Base-by-base conservation (phyloP, 2,329 filamentous ascomycete genomes). In the Tolypocladium guangdongense region DNA sequence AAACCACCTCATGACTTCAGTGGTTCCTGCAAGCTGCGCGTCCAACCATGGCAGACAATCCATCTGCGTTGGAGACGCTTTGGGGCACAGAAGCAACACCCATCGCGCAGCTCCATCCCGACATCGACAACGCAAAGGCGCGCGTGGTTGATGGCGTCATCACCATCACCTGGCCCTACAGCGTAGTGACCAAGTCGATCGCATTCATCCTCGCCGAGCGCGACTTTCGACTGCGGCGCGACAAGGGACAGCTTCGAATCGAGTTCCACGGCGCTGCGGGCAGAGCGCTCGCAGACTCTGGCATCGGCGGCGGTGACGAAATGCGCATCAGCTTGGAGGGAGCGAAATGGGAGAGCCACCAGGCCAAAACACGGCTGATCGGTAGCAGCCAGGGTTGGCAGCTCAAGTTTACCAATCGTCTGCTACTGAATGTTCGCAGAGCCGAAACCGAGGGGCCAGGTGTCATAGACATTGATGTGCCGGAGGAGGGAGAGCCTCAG, bases 101-200 rank as follows among this genome's bases (percentile, higher is more conserved):
- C 20, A 84, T 86, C 60, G 74, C 82, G 8, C 71, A 80, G 56
- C 72, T 86, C 36, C 66, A 60, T 36, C 80, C 81, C 7, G 70
- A 74, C 10, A 62, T 82, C 7, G 53, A 68, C 16, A 65, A 75
- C 14, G 65, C 68, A 27, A 54, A 63, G 2, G 66, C 70, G 7
- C 71, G 71, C 56, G 71, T 74, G 14, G 70, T 96, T 35, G 78
- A 81, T 54, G 90, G 88, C 39, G 76, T 87, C 18, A 82, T 96
- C 24, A 92, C 90, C 10, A 82, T 97, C 37, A 84, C 89, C 54
- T 97, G 92, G 91, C 92, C 92, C 0, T 96, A 89, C 69, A 96
- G 88, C 58, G 87, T 86, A 24, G 82, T 89, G 30, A 86, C 80
- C 33, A 81, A 80, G 52, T 83, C 83, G 39, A 79, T 90, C 59